Evolutionary conservation across 176 grass and related monocot species (phyloP).

Genomic region (Oryza meridionalis): DNA sequence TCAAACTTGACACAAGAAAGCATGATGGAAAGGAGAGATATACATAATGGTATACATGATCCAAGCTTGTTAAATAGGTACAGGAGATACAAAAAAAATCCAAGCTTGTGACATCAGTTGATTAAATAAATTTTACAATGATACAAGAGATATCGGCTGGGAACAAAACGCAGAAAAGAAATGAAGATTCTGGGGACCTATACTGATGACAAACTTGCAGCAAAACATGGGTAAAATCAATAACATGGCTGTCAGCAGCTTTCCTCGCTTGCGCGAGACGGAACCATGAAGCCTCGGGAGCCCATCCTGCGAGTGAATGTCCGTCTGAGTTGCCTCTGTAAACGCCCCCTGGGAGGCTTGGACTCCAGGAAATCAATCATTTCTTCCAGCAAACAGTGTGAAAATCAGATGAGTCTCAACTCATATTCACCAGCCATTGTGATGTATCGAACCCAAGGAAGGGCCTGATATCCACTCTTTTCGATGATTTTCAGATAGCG

Average conservation of each 20-base stretch:
- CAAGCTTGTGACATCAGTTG: not conserved
- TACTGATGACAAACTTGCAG: slow-evolving; percentile 21
- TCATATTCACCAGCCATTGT: slow-evolving; percentile 99
- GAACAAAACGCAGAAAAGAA: slow-evolving; percentile 7
- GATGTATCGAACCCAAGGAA: slow-evolving; percentile 99
- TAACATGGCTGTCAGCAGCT: not conserved
- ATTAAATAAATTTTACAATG: slow-evolving; percentile 17
- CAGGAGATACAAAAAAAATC: not conserved
- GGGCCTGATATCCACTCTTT: slow-evolving; percentile 96
- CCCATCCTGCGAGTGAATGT: not conserved
- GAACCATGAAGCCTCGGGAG: not conserved
- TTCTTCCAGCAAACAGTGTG: slow-evolving; percentile 18
- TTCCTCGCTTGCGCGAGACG: not conserved
- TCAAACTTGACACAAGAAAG: not conserved
- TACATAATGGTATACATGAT: not conserved
- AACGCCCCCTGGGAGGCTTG: not conserved
- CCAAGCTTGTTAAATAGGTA: not conserved
- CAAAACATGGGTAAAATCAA: not conserved
- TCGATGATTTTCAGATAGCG: slow-evolving; percentile 99
- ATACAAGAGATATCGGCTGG: slow-evolving; percentile 29
- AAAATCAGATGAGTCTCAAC: slow-evolving; percentile 78
- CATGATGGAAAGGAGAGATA: not conserved
- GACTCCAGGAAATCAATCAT: not conserved
- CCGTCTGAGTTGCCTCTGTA: not conserved
- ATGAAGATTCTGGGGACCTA: slow-evolving; percentile 2